Percentiles rank a stretch among this genome's conserved stretches.
phyloP scores from a whole-genome alignment of 345 rosid species.

The Camelina laxa region DNA sequence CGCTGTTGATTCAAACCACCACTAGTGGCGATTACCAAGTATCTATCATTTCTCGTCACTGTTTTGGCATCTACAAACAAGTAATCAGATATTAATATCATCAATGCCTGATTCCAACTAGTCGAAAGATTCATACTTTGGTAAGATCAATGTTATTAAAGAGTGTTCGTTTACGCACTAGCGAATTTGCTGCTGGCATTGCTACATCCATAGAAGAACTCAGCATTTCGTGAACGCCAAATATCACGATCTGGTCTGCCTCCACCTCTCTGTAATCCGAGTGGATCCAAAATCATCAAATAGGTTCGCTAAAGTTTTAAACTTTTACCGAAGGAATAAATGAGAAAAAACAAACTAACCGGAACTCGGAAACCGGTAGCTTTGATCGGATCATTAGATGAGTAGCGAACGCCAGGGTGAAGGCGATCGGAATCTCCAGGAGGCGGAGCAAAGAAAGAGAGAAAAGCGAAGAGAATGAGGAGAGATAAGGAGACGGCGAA shows the following conservation, averaged over 20 bases:
- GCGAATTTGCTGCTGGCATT: conserved; percentile 66
- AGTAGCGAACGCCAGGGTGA: conserved; percentile 39
- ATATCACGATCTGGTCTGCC: conserved; percentile 74
- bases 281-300: conserved; percentile 34
- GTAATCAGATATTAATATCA: neutral
- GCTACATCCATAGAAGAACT: conserved; percentile 70
- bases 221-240: conserved; percentile 73
- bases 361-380: conserved; percentile 60
- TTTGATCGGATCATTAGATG: conserved; percentile 45
- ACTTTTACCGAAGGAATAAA: neutral
- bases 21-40: conserved; percentile 78
- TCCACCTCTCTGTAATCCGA: conserved; percentile 55
- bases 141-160: neutral
- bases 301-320: conserved; percentile 2
- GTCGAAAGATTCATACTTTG: conserved; percentile 8
- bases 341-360: conserved; percentile 56
- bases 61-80: conserved; percentile 59
- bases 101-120: neutral
- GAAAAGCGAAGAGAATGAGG: conserved; percentile 67
- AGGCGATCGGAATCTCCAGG: conserved; percentile 56
- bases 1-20: conserved; percentile 97
- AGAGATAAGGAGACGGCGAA: conserved; percentile 58
- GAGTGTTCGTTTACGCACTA: conserved; percentile 45
- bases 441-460: conserved; percentile 76
- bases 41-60: conserved; percentile 60